phyloP scores from a whole-genome alignment of 1,139 yeast species.

The Taphrina sp. region DNA sequence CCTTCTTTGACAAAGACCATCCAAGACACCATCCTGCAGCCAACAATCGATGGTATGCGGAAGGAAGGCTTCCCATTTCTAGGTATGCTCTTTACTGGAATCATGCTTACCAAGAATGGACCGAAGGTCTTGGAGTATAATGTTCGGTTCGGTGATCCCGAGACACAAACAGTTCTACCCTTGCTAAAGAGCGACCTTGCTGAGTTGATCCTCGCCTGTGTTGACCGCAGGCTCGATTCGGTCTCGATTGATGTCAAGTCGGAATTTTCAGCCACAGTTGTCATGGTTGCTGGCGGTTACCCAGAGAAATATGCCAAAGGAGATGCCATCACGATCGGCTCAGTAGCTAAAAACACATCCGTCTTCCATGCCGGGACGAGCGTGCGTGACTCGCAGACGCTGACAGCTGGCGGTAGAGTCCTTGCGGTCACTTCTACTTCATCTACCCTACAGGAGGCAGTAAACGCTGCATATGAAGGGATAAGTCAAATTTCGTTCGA shows the following conservation, averaged over 20 bases:
- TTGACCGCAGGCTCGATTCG: conserved; percentile 90
- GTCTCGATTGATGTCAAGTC: conserved; percentile 63
- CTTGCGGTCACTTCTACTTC: conserved; percentile 92
- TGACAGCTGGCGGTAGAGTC: conserved; percentile 94
- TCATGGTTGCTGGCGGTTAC: conserved; percentile 95
- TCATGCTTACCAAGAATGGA: conserved; percentile 78
- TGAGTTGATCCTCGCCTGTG: conserved; percentile 87
- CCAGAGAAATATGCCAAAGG: conserved; percentile 87
- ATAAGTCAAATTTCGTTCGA: conserved; percentile 70
- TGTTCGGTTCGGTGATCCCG: conserved; percentile 98
- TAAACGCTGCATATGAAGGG: conserved; percentile 79
- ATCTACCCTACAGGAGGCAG: conserved; percentile 70
- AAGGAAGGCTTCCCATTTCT: conserved; percentile 92
- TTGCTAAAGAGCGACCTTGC: conserved; percentile 84
- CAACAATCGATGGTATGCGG: conserved; percentile 96
- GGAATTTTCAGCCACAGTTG: conserved; percentile 83
- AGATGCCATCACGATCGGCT: conserved; percentile 67
- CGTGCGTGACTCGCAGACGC: conserved; percentile 55
- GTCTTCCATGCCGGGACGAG: conserved; percentile 96
- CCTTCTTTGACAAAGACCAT: conserved; percentile 66
- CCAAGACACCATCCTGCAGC: conserved; percentile 71
- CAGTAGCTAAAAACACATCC: conserved; percentile 51
- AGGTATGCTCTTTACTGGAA: conserved; percentile 95
- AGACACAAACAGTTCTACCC: conserved; percentile 94
- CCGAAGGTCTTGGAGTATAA: conserved; percentile 96